phyloP scores from a whole-genome alignment of 2,329 filamentous ascomycete species.

The Moelleriella libera region DNA sequence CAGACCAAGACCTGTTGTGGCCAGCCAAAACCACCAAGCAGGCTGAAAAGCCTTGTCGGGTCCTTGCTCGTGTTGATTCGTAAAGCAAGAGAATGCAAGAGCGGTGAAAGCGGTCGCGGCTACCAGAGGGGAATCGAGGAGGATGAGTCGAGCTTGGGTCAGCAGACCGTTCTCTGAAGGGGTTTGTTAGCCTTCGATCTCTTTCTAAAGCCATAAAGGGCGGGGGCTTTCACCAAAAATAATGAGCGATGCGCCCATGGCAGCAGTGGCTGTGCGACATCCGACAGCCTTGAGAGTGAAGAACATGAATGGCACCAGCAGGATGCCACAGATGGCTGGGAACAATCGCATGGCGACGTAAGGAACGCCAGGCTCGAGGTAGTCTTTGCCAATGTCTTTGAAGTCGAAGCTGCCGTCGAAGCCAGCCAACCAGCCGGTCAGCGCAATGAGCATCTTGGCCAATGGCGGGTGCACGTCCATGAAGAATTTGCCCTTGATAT shows the following conservation, averaged over 20 bases:
- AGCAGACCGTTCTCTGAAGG: constrained; percentile 77
- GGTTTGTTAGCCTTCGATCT: constrained; percentile 11
- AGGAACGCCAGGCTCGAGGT: constrained; percentile 83
- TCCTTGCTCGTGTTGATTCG: constrained; percentile 91
- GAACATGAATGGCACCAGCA: constrained; percentile 86
- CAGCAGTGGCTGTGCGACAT: constrained; percentile 74
- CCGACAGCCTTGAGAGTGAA: constrained; percentile 82
- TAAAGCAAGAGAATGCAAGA: constrained; percentile 82
- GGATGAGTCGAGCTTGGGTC: constrained; percentile 87
- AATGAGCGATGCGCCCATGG: constrained; percentile 70
- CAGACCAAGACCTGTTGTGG: constrained; percentile 70
- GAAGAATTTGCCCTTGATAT: constrained; percentile 98
- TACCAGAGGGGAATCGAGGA: constrained; percentile 89
- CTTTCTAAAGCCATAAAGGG: neutral
- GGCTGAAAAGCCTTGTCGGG: constrained; percentile 75
- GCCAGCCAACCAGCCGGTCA: constrained; percentile 87
- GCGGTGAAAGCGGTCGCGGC: constrained; percentile 87
- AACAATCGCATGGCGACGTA: constrained; percentile 97
- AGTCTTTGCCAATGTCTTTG: constrained; percentile 99
- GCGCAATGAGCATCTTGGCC: constrained; percentile 89
- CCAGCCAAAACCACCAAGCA: constrained; percentile 97
- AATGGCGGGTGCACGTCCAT: constrained; percentile 99
- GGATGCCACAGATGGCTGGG: constrained; percentile 76
- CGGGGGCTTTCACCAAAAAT: constrained; percentile 61
- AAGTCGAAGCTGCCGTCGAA: constrained; percentile 96